These are phyloP conservation scores for Euphorbia peplus DNA, from an alignment of 345 rosid species.

Conservation along the genomic window DNA sequence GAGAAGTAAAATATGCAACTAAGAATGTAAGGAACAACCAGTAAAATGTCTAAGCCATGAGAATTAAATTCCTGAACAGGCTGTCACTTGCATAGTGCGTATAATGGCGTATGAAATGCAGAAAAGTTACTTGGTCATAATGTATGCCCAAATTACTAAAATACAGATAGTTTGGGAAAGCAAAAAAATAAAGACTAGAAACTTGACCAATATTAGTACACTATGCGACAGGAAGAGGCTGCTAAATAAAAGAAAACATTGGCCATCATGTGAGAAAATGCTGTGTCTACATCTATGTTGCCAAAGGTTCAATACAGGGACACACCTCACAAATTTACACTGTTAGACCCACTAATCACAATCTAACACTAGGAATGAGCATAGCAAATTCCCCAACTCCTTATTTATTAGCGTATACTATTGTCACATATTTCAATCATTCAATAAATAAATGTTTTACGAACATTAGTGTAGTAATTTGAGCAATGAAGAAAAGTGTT, in stretches of 20 bases:
- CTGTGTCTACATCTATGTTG: background rate
- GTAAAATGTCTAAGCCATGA: background rate
- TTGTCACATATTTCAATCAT: background rate
- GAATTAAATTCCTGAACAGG: background rate
- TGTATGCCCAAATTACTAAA: background rate
- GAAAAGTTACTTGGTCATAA: background rate
- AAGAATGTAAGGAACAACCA: background rate
- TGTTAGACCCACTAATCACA: background rate
- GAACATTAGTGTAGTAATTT: background rate
- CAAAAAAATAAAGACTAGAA: background rate
- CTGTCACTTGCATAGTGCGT: background rate
- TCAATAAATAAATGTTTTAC: background rate
- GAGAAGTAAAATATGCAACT: background rate
- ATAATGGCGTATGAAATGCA: background rate
- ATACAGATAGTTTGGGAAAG: background rate
- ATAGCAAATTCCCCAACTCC: background rate
- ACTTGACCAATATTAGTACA: background rate
- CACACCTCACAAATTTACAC: background rate
- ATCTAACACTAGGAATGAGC: background rate
- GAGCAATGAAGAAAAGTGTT: background rate
- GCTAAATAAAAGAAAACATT: background rate
- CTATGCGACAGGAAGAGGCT: background rate
- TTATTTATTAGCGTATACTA: background rate
- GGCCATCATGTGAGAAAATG: background rate
- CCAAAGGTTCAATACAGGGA: conserved; percentile 1